Base-by-base conservation (phyloP, 2,329 filamentous ascomycete genomes). In the Verticillium isaacii region DNA sequence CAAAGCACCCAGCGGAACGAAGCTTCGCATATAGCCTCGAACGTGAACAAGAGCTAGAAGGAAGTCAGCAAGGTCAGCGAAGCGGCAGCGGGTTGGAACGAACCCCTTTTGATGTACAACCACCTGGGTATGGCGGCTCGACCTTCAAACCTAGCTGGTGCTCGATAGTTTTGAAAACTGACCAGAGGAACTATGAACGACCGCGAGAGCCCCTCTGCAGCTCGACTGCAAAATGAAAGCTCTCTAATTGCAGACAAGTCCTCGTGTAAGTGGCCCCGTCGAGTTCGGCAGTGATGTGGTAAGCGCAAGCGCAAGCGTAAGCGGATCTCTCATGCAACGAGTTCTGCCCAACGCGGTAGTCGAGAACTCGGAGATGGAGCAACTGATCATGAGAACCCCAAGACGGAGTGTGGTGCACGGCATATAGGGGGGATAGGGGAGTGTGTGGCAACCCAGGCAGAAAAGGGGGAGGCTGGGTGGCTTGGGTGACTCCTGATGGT, bases 381-480 rank as follows among this genome's bases (percentile, higher is more conserved):
- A 50, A 59, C 56, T 29, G 57, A 59, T 41, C 36, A 61, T 60
- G 57, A 32, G 37, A 61, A 54, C 60, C 57, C 59, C 15, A 25
- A 56, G 36, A 50, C 57, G 62, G 39, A 57, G 57, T 59, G 63
- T 23, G 45, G 45, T 50, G 60, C 62, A 52, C 58, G 54, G 59
- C 59, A 58, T 50, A 50, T 50, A 50, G 45, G 19, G 45, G 45
- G 45, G 7, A 23, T 50, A 23, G n/a, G 45, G 45, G 41, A 19
- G 41, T 50, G 45, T 50, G 45, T 50, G 45, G 45, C 45, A 23
- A 50, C n/a, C n/a, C 19, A 50, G 45, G 45, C 62, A 25, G 59
- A 63, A 66, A 66, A 65, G 59, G 60, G 58, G 61, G 64, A 65
- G 64, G 64, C 60, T 66, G 64, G 64, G 64, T 52, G 57, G 32